A percentile compares a stretch with the other conserved stretches of the same genome.
Conservation (phyloP, 495 filamentous ascomycete genomes). For the Entonaema liquescens region DNA sequence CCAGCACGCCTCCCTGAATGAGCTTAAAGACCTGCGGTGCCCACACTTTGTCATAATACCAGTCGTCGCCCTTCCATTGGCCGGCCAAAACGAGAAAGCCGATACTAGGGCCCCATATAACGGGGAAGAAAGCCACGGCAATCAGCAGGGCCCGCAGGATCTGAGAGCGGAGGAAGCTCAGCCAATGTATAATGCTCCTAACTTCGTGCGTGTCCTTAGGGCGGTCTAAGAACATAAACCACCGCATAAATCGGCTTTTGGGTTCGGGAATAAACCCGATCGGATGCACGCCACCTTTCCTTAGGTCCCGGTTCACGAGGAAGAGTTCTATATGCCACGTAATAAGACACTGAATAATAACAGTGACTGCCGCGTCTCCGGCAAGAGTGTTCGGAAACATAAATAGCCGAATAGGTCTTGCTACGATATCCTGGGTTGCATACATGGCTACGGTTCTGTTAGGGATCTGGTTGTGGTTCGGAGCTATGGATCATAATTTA, state of each 20-base stretch:
- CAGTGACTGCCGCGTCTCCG: constrained; percentile 50
- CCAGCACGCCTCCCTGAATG: constrained; percentile 51
- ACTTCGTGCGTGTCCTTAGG: constrained; percentile 33
- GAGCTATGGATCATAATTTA: background rate
- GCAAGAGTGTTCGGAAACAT: constrained; percentile 55
- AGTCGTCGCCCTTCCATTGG: constrained; percentile 46
- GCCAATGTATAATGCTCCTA: constrained; percentile 42
- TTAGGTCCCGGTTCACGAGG: constrained; percentile 51
- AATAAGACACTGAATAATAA: constrained; percentile 43
- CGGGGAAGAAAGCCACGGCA: constrained; percentile 41
- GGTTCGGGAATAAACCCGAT: constrained; percentile 52
- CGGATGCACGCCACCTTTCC: constrained; percentile 48
- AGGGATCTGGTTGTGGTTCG: background rate
- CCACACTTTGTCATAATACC: constrained; percentile 52
- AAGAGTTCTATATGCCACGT: constrained; percentile 46
- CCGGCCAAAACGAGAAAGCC: constrained; percentile 52
- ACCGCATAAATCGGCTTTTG: constrained; percentile 32
- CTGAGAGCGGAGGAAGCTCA: constrained; percentile 41
- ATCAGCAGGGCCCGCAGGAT: constrained; percentile 42
- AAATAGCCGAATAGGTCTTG: constrained; percentile 48
- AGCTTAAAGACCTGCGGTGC: constrained; percentile 55
- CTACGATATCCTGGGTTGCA: constrained; percentile 42
- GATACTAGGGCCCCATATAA: constrained; percentile 52
- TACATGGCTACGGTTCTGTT: constrained; percentile 46
- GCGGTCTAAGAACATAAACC: constrained; percentile 54